These are phyloP conservation scores for Fusarium verrucosum DNA, from an alignment of 2,329 filamentous ascomycete genomes.

Conservation along the genomic window DNA sequence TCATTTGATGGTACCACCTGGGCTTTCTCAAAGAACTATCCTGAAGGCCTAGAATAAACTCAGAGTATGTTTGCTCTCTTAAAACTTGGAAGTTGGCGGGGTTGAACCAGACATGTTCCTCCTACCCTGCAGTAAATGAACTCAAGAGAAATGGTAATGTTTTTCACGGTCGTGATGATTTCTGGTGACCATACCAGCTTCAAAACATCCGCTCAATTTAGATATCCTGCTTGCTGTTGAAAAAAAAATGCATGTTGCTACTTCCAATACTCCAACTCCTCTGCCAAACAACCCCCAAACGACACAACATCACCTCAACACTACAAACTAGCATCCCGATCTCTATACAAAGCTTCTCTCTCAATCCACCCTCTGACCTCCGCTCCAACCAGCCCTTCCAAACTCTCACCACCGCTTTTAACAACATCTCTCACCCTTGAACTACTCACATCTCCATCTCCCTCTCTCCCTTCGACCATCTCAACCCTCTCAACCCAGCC, in stretches of 20 bases:
- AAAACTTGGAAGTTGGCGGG: background rate
- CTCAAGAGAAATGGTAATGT: background rate
- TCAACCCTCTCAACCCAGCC: conserved; percentile 70
- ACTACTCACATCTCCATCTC: conserved; percentile 61
- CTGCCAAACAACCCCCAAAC: too few species aligned
- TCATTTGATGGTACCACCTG: background rate
- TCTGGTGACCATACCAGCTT: background rate
- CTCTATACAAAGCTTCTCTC: conserved; percentile 63
- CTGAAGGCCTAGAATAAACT: background rate
- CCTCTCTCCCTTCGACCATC: conserved; percentile 61
- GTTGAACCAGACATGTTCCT: background rate
- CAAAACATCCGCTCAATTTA: background rate
- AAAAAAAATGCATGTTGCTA: rapidly evolving
- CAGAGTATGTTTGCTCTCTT: background rate
- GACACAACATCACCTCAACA: too few species aligned
- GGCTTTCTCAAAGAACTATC: background rate
- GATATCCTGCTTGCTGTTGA: too few species aligned
- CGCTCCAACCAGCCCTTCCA: conserved; percentile 64
- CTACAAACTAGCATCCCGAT: conserved; percentile 20
- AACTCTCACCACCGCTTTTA: conserved; percentile 56
- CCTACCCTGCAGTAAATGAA: background rate
- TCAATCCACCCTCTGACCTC: conserved; percentile 68
- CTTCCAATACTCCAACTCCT: rapidly evolving
- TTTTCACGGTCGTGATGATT: too few species aligned
- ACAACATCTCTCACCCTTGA: conserved; percentile 71